Percentiles rank a stretch among this genome's conserved stretches.
Conservation (phyloP, 176 grass and related monocot genomes). For the Miscanthus lutarioriparius region DNA sequence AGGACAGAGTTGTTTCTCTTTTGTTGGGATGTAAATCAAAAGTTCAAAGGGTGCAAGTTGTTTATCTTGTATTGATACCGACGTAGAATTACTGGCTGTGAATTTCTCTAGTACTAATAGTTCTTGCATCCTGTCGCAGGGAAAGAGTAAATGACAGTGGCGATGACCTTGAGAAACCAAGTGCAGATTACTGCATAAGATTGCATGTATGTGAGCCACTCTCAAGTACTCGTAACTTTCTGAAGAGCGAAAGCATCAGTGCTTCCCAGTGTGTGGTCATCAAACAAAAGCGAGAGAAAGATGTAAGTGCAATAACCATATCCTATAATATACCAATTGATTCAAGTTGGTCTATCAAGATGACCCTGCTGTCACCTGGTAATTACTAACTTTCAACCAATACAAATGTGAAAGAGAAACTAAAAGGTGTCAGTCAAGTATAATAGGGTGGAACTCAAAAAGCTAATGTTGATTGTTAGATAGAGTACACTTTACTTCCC, state of each 20-base stretch:
- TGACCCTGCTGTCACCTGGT: background rate
- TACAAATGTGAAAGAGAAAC: background rate
- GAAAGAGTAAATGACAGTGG: conserved; percentile 54
- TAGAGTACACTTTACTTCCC: background rate
- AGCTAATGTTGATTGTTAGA: background rate
- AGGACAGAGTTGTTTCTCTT: conserved; percentile 5
- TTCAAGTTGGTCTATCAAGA: background rate
- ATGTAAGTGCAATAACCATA: conserved; percentile 50
- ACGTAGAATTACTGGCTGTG: background rate
- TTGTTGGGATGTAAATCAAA: conserved; percentile 16
- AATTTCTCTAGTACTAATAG: conserved; percentile 26
- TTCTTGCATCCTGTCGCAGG: conserved; percentile 46
- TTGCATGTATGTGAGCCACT: conserved; percentile 53
- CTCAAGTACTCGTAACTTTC: conserved; percentile 56
- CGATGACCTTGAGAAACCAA: conserved; percentile 52
- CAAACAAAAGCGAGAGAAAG: conserved; percentile 59
- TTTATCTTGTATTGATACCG: background rate
- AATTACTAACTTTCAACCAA: background rate
- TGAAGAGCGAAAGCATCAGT: conserved; percentile 93
- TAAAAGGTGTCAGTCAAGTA: background rate
- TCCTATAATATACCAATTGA: background rate
- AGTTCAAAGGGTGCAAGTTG: background rate
- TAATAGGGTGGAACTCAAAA: background rate
- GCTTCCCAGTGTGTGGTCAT: conserved; percentile 75
- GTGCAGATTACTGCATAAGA: conserved; percentile 53